Conservation (phyloP, 139 green algal species). For the Tetratostichococcus sp. region DNA sequence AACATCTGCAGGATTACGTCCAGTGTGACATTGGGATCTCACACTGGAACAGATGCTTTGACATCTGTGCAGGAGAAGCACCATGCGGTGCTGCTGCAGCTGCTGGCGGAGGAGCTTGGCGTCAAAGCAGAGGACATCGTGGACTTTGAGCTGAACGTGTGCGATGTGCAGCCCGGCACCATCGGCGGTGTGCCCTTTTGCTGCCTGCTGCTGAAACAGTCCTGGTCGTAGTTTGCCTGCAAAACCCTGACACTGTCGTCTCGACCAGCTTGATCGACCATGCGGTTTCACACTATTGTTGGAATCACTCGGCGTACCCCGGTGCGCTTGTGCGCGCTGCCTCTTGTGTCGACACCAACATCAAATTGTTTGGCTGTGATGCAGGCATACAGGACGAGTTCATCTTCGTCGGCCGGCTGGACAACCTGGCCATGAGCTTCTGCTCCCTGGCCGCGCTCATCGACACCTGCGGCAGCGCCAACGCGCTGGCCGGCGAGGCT, state of each 20-base stretch:
- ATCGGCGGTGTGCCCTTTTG: constrained; percentile 29
- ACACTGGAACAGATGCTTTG: neutral
- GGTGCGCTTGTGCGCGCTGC: too few relatives aligned
- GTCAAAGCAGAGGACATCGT: constrained; percentile 71
- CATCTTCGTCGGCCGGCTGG: constrained; percentile 84
- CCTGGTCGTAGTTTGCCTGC: too few relatives aligned
- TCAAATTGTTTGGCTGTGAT: too few relatives aligned
- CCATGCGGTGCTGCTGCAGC: constrained; percentile 66
- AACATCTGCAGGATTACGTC: too few relatives aligned
- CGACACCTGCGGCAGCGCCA: constrained; percentile 35
- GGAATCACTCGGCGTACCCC: too few relatives aligned
- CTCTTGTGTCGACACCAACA: too few relatives aligned
- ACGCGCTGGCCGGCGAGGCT: constrained; percentile 53
- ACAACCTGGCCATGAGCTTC: constrained; percentile 91
- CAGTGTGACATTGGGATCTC: too few relatives aligned
- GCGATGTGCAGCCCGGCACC: constrained; percentile 77
- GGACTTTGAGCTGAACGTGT: constrained; percentile 95
- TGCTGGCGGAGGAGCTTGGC: constrained; percentile 72
- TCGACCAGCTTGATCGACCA: too few relatives aligned
- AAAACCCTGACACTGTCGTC: too few relatives aligned
- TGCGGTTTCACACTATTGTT: too few relatives aligned
- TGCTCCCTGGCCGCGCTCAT: constrained; percentile 65
- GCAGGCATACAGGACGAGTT: constrained; percentile 80
- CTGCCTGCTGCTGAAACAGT: too few relatives aligned
- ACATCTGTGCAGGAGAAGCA: constrained; percentile 36